phyloP scores from a whole-genome alignment of 1,284 basidiomycete genomes.

The Stygiomarasmius scandens region DNA sequence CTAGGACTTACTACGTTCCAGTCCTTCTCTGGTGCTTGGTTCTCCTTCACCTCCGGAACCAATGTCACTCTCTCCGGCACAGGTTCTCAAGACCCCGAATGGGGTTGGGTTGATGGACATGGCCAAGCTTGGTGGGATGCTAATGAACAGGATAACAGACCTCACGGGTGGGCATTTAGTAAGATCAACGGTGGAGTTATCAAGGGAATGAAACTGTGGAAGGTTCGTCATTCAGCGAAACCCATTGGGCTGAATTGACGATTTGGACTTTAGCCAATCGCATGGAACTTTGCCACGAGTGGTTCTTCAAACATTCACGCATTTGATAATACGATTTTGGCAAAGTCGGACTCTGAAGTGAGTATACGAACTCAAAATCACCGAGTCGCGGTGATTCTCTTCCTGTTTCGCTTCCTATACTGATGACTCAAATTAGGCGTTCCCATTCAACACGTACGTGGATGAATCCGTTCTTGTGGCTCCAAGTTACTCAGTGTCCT shows the following conservation, averaged over 20 bases:
- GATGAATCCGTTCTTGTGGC: too few species aligned
- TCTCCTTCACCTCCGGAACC: slow-evolving; percentile 53
- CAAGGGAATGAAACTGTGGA: slow-evolving; percentile 61
- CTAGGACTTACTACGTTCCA: slow-evolving; percentile 19
- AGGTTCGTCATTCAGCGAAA: too few species aligned
- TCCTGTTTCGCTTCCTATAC: too few species aligned
- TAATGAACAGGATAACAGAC: slow-evolving; percentile 54
- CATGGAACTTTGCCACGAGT: slow-evolving; percentile 58
- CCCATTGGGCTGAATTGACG: too few species aligned
- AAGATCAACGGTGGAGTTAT: slow-evolving; percentile 58
- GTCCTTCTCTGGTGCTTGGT: slow-evolving; percentile 54
- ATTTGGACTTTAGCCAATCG: slow-evolving; percentile 57
- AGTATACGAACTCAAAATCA: slow-evolving; percentile 5
- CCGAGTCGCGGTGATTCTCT: too few species aligned
- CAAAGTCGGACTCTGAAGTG: slow-evolving; percentile 46
- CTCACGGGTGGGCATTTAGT: slow-evolving; percentile 55
- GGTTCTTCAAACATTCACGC: slow-evolving; percentile 52
- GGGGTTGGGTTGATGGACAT: slow-evolving; percentile 65
- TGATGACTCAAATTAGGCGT: too few species aligned
- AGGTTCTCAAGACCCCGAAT: slow-evolving; percentile 52
- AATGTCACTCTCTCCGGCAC: slow-evolving; percentile 64
- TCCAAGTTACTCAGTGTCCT: too few species aligned
- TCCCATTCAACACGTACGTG: slow-evolving; percentile 65
- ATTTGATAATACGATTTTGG: slow-evolving; percentile 57
- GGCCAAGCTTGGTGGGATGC: slow-evolving; percentile 69